Percentiles rank a stretch among this genome's conserved stretches.
These are phyloP conservation scores for Intubia oerlemansii DNA, from an alignment of 2,329 filamentous ascomycete species.

Conservation along the genomic window DNA sequence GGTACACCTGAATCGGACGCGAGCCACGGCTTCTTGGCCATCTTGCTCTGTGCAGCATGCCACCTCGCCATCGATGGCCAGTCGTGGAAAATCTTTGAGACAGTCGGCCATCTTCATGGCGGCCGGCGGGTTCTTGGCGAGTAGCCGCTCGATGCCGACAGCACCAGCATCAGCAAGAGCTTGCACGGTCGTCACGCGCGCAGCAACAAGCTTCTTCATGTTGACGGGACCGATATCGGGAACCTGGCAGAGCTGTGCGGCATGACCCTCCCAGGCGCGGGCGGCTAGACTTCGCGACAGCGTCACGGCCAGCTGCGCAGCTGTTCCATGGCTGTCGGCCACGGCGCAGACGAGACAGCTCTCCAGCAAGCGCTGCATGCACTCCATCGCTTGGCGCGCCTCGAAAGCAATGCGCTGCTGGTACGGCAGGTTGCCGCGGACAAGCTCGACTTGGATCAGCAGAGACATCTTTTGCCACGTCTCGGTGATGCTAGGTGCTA, in stretches of 20 bases:
- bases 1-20: conserved; percentile 45
- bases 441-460: conserved; percentile 52
- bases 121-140: conserved; percentile 67
- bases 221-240: conserved; percentile 54
- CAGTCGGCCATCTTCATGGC: conserved; percentile 46
- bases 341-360: conserved; percentile 57
- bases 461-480: conserved; percentile 57
- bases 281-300: conserved; percentile 58
- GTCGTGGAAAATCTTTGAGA: conserved; percentile 46
- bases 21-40: conserved; percentile 11
- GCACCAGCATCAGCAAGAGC: conserved; percentile 46
- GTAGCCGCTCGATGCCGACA: conserved; percentile 51
- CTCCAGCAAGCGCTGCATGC: conserved; percentile 46
- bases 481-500: conserved; percentile 40
- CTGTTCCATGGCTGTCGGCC: conserved; percentile 36
- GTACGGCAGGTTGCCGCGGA: conserved; percentile 36
- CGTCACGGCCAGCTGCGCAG: conserved; percentile 49
- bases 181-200: conserved; percentile 50
- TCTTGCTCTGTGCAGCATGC: conserved; percentile 15
- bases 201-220: conserved; percentile 51
- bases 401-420: conserved; percentile 24
- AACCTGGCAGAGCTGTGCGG: conserved; percentile 66
- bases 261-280: conserved; percentile 60
- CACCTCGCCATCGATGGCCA: conserved; percentile 18
- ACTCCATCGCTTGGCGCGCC: conserved; percentile 47